Percentiles rank a stretch among this genome's conserved stretches.
Evolutionary conservation across 176 grass and related monocot genomes (phyloP).

Genomic region (Lolium multiflorum): DNA sequence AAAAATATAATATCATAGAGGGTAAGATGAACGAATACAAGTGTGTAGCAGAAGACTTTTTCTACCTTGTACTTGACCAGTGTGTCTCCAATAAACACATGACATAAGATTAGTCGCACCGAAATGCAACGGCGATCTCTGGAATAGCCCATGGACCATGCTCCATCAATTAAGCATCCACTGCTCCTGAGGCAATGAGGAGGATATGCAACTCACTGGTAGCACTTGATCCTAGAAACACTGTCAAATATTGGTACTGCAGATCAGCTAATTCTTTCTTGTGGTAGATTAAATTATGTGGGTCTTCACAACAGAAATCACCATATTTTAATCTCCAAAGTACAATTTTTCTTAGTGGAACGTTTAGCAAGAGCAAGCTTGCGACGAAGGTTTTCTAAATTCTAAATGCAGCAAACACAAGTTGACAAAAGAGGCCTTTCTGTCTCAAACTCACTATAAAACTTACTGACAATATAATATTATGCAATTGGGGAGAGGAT

Average conservation of each 20-base stretch:
- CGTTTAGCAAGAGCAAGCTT: slow-evolving; percentile 2
- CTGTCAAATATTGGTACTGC: background rate
- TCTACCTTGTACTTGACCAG: background rate
- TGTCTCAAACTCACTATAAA: slow-evolving; percentile 27
- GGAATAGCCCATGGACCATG: background rate
- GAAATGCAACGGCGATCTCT: background rate
- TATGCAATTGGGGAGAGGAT: slow-evolving; percentile 6
- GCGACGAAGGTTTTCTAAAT: background rate
- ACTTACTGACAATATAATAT: slow-evolving; percentile 9
- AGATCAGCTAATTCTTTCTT: background rate
- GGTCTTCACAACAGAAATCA: background rate
- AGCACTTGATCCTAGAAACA: slow-evolving; percentile 41
- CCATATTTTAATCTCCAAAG: background rate
- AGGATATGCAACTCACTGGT: slow-evolving; percentile 6
- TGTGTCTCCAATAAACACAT: slow-evolving; percentile 7
- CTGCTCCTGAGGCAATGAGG: too few species aligned
- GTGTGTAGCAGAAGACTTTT: slow-evolving; percentile 8
- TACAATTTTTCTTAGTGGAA: too few species aligned
- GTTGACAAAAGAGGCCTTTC: slow-evolving; percentile 45
- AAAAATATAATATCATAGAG: background rate
- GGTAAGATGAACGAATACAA: background rate
- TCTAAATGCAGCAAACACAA: slow-evolving; percentile 11
- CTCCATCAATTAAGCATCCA: background rate
- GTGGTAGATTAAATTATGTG: background rate
- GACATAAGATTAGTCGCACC: background rate